Conservation (phyloP, 805 yeast genomes). For the Priceomyces haplophilus region DNA sequence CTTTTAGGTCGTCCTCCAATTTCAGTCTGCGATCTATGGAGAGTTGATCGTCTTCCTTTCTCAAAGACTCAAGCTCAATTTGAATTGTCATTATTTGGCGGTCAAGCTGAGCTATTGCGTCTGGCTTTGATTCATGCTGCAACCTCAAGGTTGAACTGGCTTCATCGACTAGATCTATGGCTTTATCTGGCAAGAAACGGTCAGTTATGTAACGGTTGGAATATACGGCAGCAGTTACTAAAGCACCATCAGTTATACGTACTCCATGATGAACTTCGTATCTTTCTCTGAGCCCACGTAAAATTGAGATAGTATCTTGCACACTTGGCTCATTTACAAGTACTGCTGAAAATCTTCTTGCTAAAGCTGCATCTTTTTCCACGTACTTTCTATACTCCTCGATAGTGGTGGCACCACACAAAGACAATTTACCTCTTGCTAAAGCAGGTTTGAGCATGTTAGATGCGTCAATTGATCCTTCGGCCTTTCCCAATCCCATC, state of each 20-base stretch:
- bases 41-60: conserved; percentile 86
- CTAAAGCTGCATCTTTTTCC: conserved; percentile 94
- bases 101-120: conserved; percentile 84
- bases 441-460: conserved; percentile 89
- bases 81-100: conserved; percentile 89
- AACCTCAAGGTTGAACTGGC: conserved; percentile 93
- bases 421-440: conserved; percentile 87
- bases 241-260: conserved; percentile 84
- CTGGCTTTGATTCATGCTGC: conserved; percentile 97
- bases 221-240: conserved; percentile 89
- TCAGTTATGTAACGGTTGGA: conserved; percentile 90
- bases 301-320: conserved; percentile 83
- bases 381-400: conserved; percentile 91
- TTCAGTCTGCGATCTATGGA: conserved; percentile 76
- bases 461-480: conserved; percentile 95
- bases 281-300: conserved; percentile 89
- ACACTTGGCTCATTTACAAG: conserved; percentile 84
- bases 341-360: conserved; percentile 91
- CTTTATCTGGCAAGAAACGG: conserved; percentile 90
- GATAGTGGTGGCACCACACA: conserved; percentile 94
- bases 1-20: conserved; percentile 62
- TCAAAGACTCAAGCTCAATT: conserved; percentile 89
- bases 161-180: conserved; percentile 94
- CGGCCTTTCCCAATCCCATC: conserved; percentile 87
- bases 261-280: conserved; percentile 99